Evolutionary conservation across 352 stramenopile species (phyloP).

Genomic region (Phytophthora constricta): DNA sequence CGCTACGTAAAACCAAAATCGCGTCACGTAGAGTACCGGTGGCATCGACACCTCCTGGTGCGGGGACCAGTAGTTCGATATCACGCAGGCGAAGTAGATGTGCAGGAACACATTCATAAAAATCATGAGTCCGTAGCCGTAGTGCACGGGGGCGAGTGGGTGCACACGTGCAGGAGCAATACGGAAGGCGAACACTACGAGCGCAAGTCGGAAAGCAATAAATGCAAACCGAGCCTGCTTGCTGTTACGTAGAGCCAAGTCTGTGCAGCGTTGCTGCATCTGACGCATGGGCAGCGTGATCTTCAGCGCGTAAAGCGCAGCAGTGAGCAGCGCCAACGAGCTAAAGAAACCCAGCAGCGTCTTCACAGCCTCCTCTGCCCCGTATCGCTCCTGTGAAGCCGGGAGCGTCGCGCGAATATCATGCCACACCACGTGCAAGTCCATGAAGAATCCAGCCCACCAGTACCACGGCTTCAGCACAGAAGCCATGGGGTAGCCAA

Average conservation of each 20-base stretch:
- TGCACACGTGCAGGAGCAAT: conserved; percentile 71
- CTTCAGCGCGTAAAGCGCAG: conserved; percentile 65
- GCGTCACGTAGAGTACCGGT: conserved; percentile 69
- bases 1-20: conserved; percentile 77
- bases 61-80: conserved; percentile 84
- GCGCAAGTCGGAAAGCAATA: conserved; percentile 58
- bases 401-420: conserved; percentile 82
- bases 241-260: conserved; percentile 63
- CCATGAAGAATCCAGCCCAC: conserved; percentile 85
- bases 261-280: conserved; percentile 67
- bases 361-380: conserved; percentile 69
- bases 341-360: conserved; percentile 66
- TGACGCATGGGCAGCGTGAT: conserved; percentile 64
- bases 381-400: conserved; percentile 71
- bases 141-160: conserved; percentile 72
- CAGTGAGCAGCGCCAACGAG: conserved; percentile 66
- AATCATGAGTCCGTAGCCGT: conserved; percentile 78
- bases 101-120: conserved; percentile 84
- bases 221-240: conserved; percentile 56
- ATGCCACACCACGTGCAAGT: conserved; percentile 86
- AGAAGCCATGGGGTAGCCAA: conserved; percentile 88
- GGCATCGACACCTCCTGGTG: conserved; percentile 63
- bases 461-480: conserved; percentile 91
- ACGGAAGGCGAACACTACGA: conserved; percentile 64
- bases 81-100: conserved; percentile 74